Evolutionary conservation across 139 green algal genomes (phyloP), one percentile per base, ranked within the genome.

Genomic region (Spirogloea muscicola): DNA sequence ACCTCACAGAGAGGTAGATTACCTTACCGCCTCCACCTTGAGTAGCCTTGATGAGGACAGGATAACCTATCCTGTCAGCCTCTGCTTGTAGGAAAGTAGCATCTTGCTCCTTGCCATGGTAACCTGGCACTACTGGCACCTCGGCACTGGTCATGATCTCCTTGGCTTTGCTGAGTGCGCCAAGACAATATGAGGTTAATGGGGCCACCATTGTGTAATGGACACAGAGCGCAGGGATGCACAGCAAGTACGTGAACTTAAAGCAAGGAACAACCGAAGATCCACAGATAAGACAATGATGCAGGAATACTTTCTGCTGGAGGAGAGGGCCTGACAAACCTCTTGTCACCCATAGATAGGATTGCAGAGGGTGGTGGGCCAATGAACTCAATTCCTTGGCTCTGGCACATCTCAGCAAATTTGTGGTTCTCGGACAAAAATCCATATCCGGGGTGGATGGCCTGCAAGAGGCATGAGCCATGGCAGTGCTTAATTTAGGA

Each of bases 11-110:
- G n/a, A n/a, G n/a, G n/a, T n/a, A n/a, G n/a, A n/a, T 6, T 44
- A 72, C 63, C 72, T 82, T 82, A 31, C 91, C 76, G 25, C 94
- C 94, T 58, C 94, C 94, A 37, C 94, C 94, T 10, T 92, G 91
- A 82, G 93, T 93, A 31, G 80, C 74, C 86, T 98, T 98, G n/a
- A 98, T 79, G 37, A 98, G 96, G 2, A 98, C 87, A 0, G 94
- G 94, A 69, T 92, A 95, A 1, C 93, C 92, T 3, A 85, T 85
- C 38, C 74, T 31, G 13, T 83, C 29, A 0, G 91, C 76, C 33
- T 72, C 68, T 21, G 39, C 31, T n/a, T 40, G 41, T 34, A 83
- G 63, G 7, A 16, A 25, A 2, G 57, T 44, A 29, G 33, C 16
- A 16, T 31, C 41, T 46, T 83, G 76, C 44, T 83, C 76, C 25